Percentiles rank a stretch among this genome's conserved stretches.
Conservation (phyloP, 805 yeast genomes). For the Ogataea sp. region DNA sequence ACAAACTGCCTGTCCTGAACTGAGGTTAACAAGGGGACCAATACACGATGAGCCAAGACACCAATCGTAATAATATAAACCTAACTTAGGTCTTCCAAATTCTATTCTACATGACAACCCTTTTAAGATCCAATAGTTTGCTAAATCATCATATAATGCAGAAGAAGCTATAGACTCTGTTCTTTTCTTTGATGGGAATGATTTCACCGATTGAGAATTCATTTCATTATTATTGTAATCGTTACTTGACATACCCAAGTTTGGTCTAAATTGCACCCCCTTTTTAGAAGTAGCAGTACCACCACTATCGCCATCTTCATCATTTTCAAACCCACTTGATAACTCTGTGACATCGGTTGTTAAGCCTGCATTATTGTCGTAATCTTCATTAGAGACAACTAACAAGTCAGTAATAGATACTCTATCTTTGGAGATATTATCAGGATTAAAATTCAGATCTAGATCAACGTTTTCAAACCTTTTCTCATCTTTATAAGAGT, state of each 20-base stretch:
- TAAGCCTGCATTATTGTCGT: background rate
- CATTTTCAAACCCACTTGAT: too few relatives aligned
- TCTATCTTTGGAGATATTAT: background rate
- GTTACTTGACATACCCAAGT: slow-evolving; percentile 2
- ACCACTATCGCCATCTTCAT: too few relatives aligned
- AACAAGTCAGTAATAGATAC: background rate
- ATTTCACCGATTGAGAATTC: too few relatives aligned
- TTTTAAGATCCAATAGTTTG: slow-evolving; percentile 25
- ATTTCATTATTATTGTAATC: too few relatives aligned
- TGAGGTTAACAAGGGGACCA: slow-evolving; percentile 25
- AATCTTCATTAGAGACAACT: background rate
- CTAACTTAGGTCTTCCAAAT: slow-evolving; percentile 48
- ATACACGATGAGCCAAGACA: slow-evolving; percentile 37
- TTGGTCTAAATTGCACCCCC: background rate
- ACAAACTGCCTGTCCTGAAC: slow-evolving; percentile 24
- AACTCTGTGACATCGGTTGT: too few relatives aligned
- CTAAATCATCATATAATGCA: slow-evolving; percentile 23
- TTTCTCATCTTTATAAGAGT: slow-evolving; percentile 37
- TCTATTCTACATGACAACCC: slow-evolving; percentile 23
- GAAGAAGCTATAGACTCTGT: slow-evolving; percentile 12
- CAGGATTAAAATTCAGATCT: slow-evolving; percentile 26
- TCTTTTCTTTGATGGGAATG: background rate
- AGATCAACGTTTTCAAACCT: slow-evolving; percentile 47
- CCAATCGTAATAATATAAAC: slow-evolving; percentile 48
- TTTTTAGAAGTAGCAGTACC: too few relatives aligned